A percentile compares a stretch with the other conserved stretches of the same genome.
These are phyloP conservation scores for Alloascoidea hylecoeti DNA, from an alignment of 805 yeast species.

Conservation along the genomic window DNA sequence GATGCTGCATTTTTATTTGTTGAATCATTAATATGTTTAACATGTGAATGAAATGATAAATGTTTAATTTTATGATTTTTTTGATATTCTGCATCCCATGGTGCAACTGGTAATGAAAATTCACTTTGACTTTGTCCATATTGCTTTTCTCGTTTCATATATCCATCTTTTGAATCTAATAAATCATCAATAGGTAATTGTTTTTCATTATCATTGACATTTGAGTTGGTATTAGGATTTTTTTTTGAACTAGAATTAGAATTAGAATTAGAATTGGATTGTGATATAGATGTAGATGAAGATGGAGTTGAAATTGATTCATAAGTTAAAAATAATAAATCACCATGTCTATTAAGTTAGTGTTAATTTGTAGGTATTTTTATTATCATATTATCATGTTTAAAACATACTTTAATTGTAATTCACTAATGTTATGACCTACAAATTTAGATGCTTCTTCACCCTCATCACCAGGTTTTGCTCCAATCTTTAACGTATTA, in stretches of 20 bases:
- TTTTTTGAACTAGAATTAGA: background rate
- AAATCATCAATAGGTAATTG: constrained; percentile 56
- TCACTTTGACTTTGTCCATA: constrained; percentile 99
- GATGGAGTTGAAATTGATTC: constrained; percentile 7
- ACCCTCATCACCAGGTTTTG: constrained; percentile 29
- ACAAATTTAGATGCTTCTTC: constrained; percentile 22
- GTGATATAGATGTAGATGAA: background rate
- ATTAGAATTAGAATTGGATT: background rate
- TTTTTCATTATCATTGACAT: constrained; percentile 15
- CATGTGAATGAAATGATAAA: constrained; percentile 70
- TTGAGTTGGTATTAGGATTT: background rate
- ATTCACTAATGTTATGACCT: constrained; percentile 17
- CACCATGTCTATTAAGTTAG: constrained; percentile 31
- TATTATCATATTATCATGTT: too few species aligned
- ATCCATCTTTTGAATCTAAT: constrained; percentile 56
- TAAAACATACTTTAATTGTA: constrained; percentile 19
- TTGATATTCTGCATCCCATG: constrained; percentile 77
- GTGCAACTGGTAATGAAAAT: constrained; percentile 89
- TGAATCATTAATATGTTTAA: constrained; percentile 55
- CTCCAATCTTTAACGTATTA: constrained; percentile 23
- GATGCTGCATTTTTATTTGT: constrained; percentile 46
- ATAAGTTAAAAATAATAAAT: constrained; percentile 33
- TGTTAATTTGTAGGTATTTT: too few species aligned
- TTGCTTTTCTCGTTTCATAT: constrained; percentile 50
- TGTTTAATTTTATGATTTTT: constrained; percentile 73